Evolutionary conservation across 2,329 filamentous ascomycete genomes (phyloP).

Genomic region (Talaromyces funiculosus): DNA sequence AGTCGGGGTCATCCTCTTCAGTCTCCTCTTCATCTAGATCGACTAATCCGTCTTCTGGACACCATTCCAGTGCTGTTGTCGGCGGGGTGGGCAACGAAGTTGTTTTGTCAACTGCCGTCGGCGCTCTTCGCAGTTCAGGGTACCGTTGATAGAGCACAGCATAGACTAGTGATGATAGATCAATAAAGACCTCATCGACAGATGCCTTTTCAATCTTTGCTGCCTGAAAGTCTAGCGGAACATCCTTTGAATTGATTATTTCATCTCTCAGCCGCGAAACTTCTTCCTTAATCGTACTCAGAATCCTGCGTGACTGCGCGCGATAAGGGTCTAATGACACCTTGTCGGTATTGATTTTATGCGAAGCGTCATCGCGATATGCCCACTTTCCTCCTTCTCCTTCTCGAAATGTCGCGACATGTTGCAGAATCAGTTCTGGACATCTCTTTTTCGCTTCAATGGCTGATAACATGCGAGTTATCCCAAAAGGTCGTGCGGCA

Average conservation of each 20-base stretch:
- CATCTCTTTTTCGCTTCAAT: conserved; percentile 81
- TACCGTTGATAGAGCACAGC: conserved; percentile 68
- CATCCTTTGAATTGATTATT: conserved; percentile 14
- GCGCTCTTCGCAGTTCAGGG: conserved; percentile 58
- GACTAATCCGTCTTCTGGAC: conserved; percentile 67
- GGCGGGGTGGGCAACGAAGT: conserved; percentile 70
- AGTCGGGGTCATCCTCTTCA: conserved; percentile 80
- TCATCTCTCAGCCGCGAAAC: conserved; percentile 48
- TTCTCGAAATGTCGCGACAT: conserved; percentile 92
- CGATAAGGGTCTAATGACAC: conserved; percentile 92
- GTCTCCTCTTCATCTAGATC: conserved; percentile 67
- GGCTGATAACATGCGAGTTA: conserved; percentile 72
- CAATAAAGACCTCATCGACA: conserved; percentile 92
- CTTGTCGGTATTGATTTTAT: conserved; percentile 80
- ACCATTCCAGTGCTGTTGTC: conserved; percentile 72
- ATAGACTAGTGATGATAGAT: conserved; percentile 81
- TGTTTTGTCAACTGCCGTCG: conserved; percentile 44
- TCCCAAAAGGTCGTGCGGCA: conserved; percentile 72
- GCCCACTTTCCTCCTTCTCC: conserved; percentile 81
- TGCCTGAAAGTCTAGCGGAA: conserved; percentile 25
- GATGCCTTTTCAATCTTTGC: conserved; percentile 81
- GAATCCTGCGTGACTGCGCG: conserved; percentile 73
- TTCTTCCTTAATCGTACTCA: conserved; percentile 69
- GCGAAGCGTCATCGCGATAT: conserved; percentile 75
- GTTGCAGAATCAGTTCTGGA: conserved; percentile 76